These are phyloP conservation scores for Pleurotus eryngii DNA, from an alignment of 768 basidiomycete species.

Conservation along the genomic window DNA sequence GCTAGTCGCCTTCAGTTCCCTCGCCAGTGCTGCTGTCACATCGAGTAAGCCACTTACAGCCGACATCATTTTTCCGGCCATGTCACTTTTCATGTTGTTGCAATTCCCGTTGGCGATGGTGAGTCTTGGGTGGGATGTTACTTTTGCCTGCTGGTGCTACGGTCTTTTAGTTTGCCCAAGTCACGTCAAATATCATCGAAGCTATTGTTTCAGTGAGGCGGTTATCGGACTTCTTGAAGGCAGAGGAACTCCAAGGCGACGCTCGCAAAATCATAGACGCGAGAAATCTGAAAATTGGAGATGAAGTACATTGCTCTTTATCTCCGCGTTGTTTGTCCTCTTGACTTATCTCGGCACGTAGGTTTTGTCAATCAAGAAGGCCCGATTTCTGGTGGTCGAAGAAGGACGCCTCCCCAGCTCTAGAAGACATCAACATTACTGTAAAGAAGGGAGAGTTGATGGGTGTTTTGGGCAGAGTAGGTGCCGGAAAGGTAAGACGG, in stretches of 20 bases:
- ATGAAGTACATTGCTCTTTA: conserved; percentile 41
- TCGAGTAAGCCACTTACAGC: conserved; percentile 73
- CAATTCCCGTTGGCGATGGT: conserved; percentile 87
- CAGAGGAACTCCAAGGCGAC: conserved; percentile 78
- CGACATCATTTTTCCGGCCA: conserved; percentile 94
- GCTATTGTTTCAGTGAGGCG: conserved; percentile 82
- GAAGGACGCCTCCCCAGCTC: conserved; percentile 50
- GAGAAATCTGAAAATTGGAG: conserved; percentile 45
- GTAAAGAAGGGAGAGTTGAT: conserved; percentile 83
- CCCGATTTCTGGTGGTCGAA: conserved; percentile 83
- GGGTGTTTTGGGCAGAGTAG: conserved; percentile 85
- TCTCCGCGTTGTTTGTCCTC: neutral
- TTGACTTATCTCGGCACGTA: conserved; percentile 15
- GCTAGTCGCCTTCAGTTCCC: conserved; percentile 79
- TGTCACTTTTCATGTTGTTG: conserved; percentile 84
- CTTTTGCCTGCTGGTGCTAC: neutral
- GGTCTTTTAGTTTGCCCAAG: conserved; percentile 55
- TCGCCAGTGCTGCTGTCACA: conserved; percentile 65
- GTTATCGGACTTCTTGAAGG: conserved; percentile 69
- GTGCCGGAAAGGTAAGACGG: conserved; percentile 74
- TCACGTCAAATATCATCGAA: conserved; percentile 81
- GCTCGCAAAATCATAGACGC: conserved; percentile 56
- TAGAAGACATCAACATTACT: conserved; percentile 74
- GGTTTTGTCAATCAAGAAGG: conserved; percentile 68
- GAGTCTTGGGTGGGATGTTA: conserved; percentile 13